Conservation (phyloP, 2,329 filamentous ascomycete species). For the Pestalotiopsis fici region DNA sequence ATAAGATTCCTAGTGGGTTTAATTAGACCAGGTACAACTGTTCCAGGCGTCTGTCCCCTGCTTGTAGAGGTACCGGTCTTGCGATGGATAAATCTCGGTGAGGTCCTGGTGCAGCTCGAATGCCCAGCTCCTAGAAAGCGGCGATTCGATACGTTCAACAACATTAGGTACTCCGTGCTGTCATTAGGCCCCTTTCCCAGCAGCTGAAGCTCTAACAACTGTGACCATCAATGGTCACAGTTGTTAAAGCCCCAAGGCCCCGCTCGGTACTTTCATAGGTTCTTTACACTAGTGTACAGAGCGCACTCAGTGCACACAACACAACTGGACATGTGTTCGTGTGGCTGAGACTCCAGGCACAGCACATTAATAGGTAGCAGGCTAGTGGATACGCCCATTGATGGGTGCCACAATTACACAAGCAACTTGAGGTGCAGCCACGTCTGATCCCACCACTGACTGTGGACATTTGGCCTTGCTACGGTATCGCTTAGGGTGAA, state of each 20-base stretch:
- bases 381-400: too few relatives aligned
- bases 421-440: background rate
- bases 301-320: too few relatives aligned
- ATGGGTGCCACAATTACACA: background rate
- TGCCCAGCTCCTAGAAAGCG: background rate
- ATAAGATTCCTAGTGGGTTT: background rate
- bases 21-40: background rate
- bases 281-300: too few relatives aligned
- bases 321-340: too few relatives aligned
- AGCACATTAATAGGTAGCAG: too few relatives aligned
- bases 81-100: background rate
- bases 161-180: background rate
- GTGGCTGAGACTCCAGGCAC: too few relatives aligned
- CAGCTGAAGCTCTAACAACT: too few relatives aligned
- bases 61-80: background rate
- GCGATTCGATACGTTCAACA: too few relatives aligned
- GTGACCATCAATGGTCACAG: too few relatives aligned
- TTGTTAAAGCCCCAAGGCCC: too few relatives aligned
- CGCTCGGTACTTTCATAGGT: too few relatives aligned
- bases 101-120: background rate
- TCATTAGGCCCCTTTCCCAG: background rate
- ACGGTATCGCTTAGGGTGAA: slow-evolving; percentile 5
- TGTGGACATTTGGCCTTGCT: slow-evolving; percentile 2
- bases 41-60: background rate
- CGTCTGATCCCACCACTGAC: background rate